phyloP scores from a whole-genome alignment of 805 yeast species.

The Candida hungchunana region DNA sequence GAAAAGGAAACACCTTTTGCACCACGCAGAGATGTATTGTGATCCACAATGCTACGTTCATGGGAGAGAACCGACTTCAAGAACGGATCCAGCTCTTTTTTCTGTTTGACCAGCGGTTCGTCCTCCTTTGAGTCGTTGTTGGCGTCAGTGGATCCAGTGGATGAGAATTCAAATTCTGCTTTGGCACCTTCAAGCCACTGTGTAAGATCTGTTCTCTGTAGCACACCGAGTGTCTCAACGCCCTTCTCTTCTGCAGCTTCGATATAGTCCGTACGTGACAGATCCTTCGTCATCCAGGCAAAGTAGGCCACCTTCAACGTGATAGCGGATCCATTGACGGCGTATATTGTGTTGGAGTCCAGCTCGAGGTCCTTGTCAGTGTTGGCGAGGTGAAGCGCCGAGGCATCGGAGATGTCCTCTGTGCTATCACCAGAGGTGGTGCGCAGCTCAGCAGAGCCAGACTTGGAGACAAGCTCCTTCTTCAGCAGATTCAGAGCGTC shows the following conservation, averaged over 20 bases:
- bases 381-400: conserved; percentile 25
- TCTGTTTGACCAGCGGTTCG: background rate
- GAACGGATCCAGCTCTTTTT: conserved; percentile 28
- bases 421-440: conserved; percentile 23
- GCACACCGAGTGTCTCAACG: conserved; percentile 69
- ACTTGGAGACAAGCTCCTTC: conserved; percentile 26
- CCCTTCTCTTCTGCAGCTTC: conserved; percentile 61
- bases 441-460: conserved; percentile 23
- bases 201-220: conserved; percentile 80
- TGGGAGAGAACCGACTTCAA: conserved; percentile 27
- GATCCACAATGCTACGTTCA: conserved; percentile 52
- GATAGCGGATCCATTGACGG: conserved; percentile 44
- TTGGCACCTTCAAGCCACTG: conserved; percentile 76
- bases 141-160: conserved; percentile 1
- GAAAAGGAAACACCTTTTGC: conserved; percentile 61
- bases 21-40: conserved; percentile 62
- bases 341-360: conserved; percentile 49
- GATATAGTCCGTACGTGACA: conserved; percentile 78
- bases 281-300: conserved; percentile 73
- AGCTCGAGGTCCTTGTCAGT: conserved; percentile 30
- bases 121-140: conserved; percentile 15
- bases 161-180: conserved; percentile 52
- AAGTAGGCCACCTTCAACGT: conserved; percentile 60
- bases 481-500: conserved; percentile 21
- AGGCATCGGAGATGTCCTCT: conserved; percentile 36